Conservation (phyloP, 2,329 filamentous ascomycete species). For the Fusarium begoniae region DNA sequence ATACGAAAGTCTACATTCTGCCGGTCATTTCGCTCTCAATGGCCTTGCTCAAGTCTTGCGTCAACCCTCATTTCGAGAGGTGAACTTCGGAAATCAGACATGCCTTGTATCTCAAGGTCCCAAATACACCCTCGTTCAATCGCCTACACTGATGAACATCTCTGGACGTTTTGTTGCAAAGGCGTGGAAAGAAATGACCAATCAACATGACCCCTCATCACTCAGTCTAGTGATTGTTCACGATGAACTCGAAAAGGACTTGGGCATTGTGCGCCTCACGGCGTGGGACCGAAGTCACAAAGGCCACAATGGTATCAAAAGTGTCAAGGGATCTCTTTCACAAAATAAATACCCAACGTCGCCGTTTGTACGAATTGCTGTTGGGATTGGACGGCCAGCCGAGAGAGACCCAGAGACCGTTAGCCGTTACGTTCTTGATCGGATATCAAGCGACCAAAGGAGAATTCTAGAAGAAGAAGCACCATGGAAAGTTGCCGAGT, state of each 20-base stretch:
- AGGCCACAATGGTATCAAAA: constrained; percentile 81
- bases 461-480: constrained; percentile 61
- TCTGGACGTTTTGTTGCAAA: constrained; percentile 75
- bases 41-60: constrained; percentile 59
- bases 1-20: constrained; percentile 82
- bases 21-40: constrained; percentile 81
- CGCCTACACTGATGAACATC: constrained; percentile 83
- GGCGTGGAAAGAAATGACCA: constrained; percentile 69
- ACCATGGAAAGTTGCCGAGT: constrained; percentile 60
- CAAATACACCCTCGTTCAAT: constrained; percentile 77
- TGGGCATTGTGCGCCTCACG: constrained; percentile 74
- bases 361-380: constrained; percentile 69
- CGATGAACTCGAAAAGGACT: constrained; percentile 81
- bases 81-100: constrained; percentile 60
- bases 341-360: constrained; percentile 52
- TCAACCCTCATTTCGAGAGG: constrained; percentile 60
- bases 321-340: constrained; percentile 63
- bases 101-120: constrained; percentile 58
- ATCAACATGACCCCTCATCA: constrained; percentile 44
- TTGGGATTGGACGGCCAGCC: constrained; percentile 87
- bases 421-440: constrained; percentile 78
- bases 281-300: constrained; percentile 70
- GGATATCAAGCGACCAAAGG: constrained; percentile 66
- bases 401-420: constrained; percentile 74
- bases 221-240: constrained; percentile 79